Base-by-base conservation (phyloP, 2,329 filamentous ascomycete species). In the Dryadomyces quercivorus region DNA sequence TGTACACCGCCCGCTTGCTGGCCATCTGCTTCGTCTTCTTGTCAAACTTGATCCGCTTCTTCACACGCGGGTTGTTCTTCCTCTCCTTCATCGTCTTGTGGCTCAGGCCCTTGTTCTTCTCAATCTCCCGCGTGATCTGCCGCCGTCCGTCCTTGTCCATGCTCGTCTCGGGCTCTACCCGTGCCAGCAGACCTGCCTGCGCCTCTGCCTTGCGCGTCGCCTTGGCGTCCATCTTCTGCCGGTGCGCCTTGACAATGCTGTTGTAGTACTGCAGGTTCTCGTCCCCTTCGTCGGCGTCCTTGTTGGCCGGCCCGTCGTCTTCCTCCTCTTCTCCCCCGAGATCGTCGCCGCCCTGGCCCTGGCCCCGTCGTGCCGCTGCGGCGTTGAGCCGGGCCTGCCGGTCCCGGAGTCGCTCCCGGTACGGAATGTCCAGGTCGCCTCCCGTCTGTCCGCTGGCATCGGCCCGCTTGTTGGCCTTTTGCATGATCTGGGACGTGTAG, bases 1-100 rank as follows among this genome's bases (percentile, higher is more conserved):
- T 88, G 74, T 91, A 97, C 15, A 88, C 76, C 9, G 87, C 80
- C 73, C 86, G 88, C 75, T 91, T 88, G 66, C 86, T 92, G 64
- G 81, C 82, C 65, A 97, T 72, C 78, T 97, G 96, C 87, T 96
- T 97, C 80, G 92, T 86, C 79, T 95, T 96, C 69, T 90, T 86
- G 66, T 94, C 90, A 69, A 82, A 98, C 81, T 89, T 90, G 82
- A 89, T 89, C 71, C 89, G 83, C 85, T 96, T 97, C 85, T 97
- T 98, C 60, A 97, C 92, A 68, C 93, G 78, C 40, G 93, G 91
- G 72, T 98, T 98, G 59, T 92, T 78, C 56, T 90, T 86, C 63
- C 95, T 91, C 82, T 98, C 97, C 78, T 86, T 94, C 48, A 59
- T 49, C 51, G 50, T 59, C 45, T 52, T 50, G 49, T 91, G 89